Evolutionary conservation across 495 filamentous ascomycete genomes (phyloP), one percentile per base, ranked within the genome.

Genomic region (Hypoxylon cercidicola): DNA sequence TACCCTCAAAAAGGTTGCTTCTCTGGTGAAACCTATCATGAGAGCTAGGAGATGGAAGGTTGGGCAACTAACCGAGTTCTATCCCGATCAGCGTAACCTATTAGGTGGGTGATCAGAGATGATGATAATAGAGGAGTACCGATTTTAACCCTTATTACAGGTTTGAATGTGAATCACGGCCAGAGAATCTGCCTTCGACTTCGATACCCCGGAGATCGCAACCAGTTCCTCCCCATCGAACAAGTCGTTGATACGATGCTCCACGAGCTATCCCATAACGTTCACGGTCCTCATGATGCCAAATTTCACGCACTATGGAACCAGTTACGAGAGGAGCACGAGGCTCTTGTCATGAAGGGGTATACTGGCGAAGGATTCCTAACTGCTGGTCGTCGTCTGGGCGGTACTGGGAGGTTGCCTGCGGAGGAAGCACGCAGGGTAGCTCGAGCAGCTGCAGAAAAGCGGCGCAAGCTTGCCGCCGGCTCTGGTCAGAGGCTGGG

Each of bases 1-100:
- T n/a, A 86, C 85, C 40, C 82, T 98, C 11, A 89, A 87, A 61
- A 93, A 92, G 74, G 82, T 97, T 19, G 92, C 93, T 15, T 95
- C 92, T 11, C 74, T 97, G 12, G 93, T 98, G 41, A 99, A 97
- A 74, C 95, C 95, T 12, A 90, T 99, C 53, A 98, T 98, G 94
- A 82, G 91, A 62, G 91, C 90, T 49, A 84, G 92, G 41, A 81
- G 81, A 20, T 99, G 93, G 91, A 88, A 77, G 62, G 91, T 99
- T 18, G 85, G 86, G 6, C 85, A 88, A 39, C 85, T 99, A 13
- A 85, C 86, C 21, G 95, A 98, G 74, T 96, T 99, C 75, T 91
- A 89, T 60, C 95, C 94, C 0, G 78, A 83, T 1, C 81, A 96
- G 65, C 73, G 77, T 6, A 92, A 91, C 53, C 84, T 97, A 0